Evolutionary conservation across 805 yeast species (phyloP).

Genomic region (Ogataea neopini): DNA sequence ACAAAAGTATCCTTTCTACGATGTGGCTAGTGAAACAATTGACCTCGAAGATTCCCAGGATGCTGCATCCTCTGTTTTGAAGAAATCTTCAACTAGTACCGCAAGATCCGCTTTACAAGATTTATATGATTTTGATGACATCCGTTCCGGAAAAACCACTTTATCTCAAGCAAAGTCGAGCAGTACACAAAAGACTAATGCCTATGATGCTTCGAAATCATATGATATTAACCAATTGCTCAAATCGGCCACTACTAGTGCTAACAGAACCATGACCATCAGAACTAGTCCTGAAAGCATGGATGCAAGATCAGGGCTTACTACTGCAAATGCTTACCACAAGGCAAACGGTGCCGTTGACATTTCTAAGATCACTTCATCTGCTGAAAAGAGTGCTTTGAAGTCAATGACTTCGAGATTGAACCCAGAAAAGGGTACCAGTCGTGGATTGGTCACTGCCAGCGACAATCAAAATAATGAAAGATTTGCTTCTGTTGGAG

Average conservation of each 20-base stretch:
- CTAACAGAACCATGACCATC: constrained; percentile 45
- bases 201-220: constrained; percentile 32
- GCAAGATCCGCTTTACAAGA: constrained; percentile 43
- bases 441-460: constrained; percentile 42
- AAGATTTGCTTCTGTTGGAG: constrained; percentile 55
- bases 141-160: constrained; percentile 41
- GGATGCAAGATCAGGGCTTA: constrained; percentile 35
- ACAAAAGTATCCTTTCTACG: constrained; percentile 33
- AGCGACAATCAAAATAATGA: constrained; percentile 44
- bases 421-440: constrained; percentile 24
- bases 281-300: constrained; percentile 45
- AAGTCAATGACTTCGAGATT: constrained; percentile 32
- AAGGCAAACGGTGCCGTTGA: constrained; percentile 48
- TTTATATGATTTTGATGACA: constrained; percentile 44
- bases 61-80: constrained; percentile 46
- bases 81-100: constrained; percentile 27
- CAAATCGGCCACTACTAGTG: constrained; percentile 38
- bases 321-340: constrained; percentile 30
- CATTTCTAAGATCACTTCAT: constrained; percentile 50
- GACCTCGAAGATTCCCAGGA: constrained; percentile 39
- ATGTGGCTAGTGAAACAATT: constrained; percentile 26
- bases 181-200: constrained; percentile 28
- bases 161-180: constrained; percentile 32
- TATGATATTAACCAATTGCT: constrained; percentile 33
- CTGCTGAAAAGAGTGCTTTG: constrained; percentile 45